Base-by-base conservation (phyloP, 1,284 basidiomycete species). In the Puccinia coronata region DNA sequence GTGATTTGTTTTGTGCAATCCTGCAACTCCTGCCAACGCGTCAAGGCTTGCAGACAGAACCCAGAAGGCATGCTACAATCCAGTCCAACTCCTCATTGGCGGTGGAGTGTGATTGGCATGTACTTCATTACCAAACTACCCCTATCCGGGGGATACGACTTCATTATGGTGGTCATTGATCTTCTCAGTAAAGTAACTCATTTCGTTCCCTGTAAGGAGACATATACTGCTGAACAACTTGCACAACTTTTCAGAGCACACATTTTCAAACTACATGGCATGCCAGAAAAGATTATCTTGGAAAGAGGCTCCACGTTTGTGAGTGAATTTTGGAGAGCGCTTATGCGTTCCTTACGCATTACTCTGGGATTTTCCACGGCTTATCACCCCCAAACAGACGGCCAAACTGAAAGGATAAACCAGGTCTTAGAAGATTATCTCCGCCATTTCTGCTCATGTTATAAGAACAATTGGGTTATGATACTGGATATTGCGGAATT, bases 81-180 rank as follows among this genome's bases (percentile, higher is more conserved):
- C 3, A 36, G 57, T 2, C 49, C 43, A 14, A 9, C 34, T 5
- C 18, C n/a, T 14, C 20, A 23, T 11, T 16, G 71, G 16, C 88
- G 88, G 0, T 90, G 87, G 85, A 83, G 84, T 47, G 84, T 85
- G 0, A 85, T 90, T 12, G 87, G 87, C 0, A 87, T 89, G 86
- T 89, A 90, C 82, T 86, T 88, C 72, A 88, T 90, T 41, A 85
- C 85, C 8, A 85, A 86, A 25, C 84, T 90, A 0, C 89, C 89
- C 0, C 11, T 11, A 8, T 87, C 86, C 0, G 82, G 84, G 2
- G 86, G 87, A 1, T 88, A 78, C 82, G 84, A 88, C 80, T 77
- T 87, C 2, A 87, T 90, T 4, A 75, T 88, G 0, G 87, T 89
- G 0, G 84, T 89, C 0, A 88, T 88, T 0, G 87, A 88, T 81